Conservation (phyloP, 2,329 filamentous ascomycete species). For the Cadophora malorum region DNA sequence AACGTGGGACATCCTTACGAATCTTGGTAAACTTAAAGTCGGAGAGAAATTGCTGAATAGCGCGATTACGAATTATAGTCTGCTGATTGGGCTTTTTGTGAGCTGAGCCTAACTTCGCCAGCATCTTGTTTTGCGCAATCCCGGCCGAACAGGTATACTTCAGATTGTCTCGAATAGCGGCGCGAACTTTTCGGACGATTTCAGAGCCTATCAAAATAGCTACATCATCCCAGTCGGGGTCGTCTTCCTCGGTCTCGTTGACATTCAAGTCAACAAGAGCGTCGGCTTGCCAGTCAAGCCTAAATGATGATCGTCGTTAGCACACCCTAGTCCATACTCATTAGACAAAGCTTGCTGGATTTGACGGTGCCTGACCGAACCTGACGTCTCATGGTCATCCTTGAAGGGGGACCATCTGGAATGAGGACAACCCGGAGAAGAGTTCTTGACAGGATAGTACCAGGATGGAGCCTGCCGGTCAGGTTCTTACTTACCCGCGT, state of each 20-base stretch:
- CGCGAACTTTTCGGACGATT: slow-evolving; percentile 79
- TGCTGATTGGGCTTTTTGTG: slow-evolving; percentile 95
- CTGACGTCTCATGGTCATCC: not conserved
- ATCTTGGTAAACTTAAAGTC: slow-evolving; percentile 95
- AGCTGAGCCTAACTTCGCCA: slow-evolving; percentile 90
- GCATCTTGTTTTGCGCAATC: slow-evolving; percentile 89
- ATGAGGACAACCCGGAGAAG: not conserved
- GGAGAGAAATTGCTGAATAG: slow-evolving; percentile 77
- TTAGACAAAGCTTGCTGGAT: slow-evolving; percentile 6
- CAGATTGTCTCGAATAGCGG: slow-evolving; percentile 70
- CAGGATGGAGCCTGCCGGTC: not conserved
- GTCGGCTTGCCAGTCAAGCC: slow-evolving; percentile 81
- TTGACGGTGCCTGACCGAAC: slow-evolving; percentile 12
- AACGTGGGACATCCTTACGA: slow-evolving; percentile 44
- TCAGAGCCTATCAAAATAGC: slow-evolving; percentile 86
- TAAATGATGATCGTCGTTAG: slow-evolving; percentile 10
- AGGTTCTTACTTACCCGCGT: not conserved
- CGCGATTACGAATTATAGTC: slow-evolving; percentile 89
- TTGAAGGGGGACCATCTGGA: not conserved
- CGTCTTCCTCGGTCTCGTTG: slow-evolving; percentile 73
- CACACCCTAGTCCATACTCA: not conserved
- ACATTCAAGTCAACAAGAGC: slow-evolving; percentile 80
- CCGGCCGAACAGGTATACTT: slow-evolving; percentile 93
- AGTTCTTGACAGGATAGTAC: not conserved
- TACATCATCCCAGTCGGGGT: slow-evolving; percentile 97